Conservation (phyloP, 352 stramenopile genomes). For the Globisporangium carolinianum region DNA sequence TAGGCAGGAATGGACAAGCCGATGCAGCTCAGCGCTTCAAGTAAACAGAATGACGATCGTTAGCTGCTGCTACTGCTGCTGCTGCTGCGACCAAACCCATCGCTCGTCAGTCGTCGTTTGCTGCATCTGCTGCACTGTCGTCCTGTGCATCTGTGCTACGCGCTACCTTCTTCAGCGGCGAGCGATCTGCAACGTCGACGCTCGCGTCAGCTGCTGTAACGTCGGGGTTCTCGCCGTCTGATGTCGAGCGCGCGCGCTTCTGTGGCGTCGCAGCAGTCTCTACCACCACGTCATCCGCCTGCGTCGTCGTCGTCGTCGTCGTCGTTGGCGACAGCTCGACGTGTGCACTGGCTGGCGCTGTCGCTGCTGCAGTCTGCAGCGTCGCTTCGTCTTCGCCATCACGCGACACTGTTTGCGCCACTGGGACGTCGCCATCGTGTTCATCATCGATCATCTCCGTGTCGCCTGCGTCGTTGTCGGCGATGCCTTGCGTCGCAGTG, state of each 20-base stretch:
- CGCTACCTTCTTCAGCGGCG: slow-evolving; percentile 8
- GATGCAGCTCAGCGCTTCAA: too few species aligned
- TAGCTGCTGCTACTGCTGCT: too few species aligned
- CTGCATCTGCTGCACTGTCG: not conserved
- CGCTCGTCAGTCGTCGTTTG: not conserved
- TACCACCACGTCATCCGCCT: not conserved
- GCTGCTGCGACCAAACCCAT: not conserved
- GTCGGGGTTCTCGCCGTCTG: not conserved
- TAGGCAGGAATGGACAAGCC: too few species aligned
- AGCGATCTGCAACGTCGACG: not conserved
- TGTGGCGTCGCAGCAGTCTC: not conserved
- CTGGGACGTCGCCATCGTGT: not conserved
- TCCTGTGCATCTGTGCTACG: not conserved
- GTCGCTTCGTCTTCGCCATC: too few species aligned
- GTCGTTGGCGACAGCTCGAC: too few species aligned
- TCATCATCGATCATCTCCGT: slow-evolving; percentile 3
- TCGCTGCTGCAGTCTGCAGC: too few species aligned
- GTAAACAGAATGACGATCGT: too few species aligned
- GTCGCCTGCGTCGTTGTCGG: not conserved
- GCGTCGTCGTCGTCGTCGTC: not conserved
- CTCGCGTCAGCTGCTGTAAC: not conserved
- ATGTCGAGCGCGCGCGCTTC: not conserved
- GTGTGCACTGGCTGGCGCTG: too few species aligned
- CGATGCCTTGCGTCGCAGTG: not conserved
- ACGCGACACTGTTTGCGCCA: too few species aligned